Conservation (phyloP, 345 rosid genomes). For the Populus nigra region DNA sequence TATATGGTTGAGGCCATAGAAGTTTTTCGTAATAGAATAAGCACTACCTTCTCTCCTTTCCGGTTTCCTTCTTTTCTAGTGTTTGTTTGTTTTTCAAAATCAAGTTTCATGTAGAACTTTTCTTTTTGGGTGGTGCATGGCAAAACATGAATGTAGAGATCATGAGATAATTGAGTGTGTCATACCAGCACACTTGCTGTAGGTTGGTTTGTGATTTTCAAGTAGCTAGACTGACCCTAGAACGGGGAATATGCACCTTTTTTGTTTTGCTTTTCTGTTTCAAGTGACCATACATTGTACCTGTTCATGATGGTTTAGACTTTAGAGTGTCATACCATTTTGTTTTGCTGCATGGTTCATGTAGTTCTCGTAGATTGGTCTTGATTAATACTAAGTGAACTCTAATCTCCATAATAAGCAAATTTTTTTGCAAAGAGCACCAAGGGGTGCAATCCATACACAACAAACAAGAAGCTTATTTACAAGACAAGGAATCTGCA, state of each 20-base stretch:
- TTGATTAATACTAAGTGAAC: neutral
- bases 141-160: neutral
- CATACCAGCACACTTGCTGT: neutral
- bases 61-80: neutral
- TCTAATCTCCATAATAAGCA: neutral
- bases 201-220: neutral
- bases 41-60: neutral
- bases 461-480: neutral
- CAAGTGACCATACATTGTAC: neutral
- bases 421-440: neutral
- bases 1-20: neutral
- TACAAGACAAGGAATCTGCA: neutral
- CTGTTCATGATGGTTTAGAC: neutral
- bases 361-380: neutral
- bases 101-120: neutral
- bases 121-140: neutral
- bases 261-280: neutral
- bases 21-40: neutral
- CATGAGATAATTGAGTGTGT: neutral
- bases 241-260: neutral
- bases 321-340: neutral
- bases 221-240: neutral
- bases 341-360: neutral
- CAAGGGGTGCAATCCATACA: neutral
- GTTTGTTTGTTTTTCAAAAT: neutral